Base-by-base conservation (phyloP, 495 filamentous ascomycete species). In the Penicillium samsonianum region DNA sequence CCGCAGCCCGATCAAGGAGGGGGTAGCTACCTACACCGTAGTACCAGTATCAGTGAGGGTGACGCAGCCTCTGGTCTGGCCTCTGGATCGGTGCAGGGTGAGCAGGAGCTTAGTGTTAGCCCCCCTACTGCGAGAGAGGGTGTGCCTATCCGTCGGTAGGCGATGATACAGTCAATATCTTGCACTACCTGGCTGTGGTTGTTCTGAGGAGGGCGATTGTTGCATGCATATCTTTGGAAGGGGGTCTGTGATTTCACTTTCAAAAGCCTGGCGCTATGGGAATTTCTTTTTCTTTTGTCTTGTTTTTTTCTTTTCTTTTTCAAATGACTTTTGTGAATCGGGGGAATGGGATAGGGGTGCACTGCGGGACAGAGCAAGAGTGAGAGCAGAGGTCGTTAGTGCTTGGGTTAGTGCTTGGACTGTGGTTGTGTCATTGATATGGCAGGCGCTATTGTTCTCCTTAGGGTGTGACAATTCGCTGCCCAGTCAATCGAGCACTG, bases 1-100 rank as follows among this genome's bases (percentile, higher is more conserved):
- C 65, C 87, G 88, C 44, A 92, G 89, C 65, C 91, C 92, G 12
- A 80, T 92, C 49, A 96, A 94, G 73, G 92, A 96, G 79, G 85
- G 62, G 50, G 50, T 25, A 91, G 87, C 73, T 91, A 87, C 67
- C 77, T 95, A 70, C 84, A 92, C 64, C 83, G 88, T 35, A 87
- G 87, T 67, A 87, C 84, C 2, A 91, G 83, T 67, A 81, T 80
- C n/a, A 87, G 90, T 55, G 90, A 91, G 37, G 61, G 80, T 40
- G 84, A 84, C 28, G 64, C 64, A 19, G 71, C 58, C 22, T 70
- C 64, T 8, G 74, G 69, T 12, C 50, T 41, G 12, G 23, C 50
- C 8, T 37, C 30, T 5, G 61, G 10, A 30, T 33, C 63, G 22
- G 61, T 61, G 37, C 65, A 67, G 31, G 61, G 75, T 53, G 69